Evolutionary conservation across 2,329 filamentous ascomycete genomes (phyloP), one percentile per base, ranked within the genome.

Genomic region (Knoxdaviesia capensis): DNA sequence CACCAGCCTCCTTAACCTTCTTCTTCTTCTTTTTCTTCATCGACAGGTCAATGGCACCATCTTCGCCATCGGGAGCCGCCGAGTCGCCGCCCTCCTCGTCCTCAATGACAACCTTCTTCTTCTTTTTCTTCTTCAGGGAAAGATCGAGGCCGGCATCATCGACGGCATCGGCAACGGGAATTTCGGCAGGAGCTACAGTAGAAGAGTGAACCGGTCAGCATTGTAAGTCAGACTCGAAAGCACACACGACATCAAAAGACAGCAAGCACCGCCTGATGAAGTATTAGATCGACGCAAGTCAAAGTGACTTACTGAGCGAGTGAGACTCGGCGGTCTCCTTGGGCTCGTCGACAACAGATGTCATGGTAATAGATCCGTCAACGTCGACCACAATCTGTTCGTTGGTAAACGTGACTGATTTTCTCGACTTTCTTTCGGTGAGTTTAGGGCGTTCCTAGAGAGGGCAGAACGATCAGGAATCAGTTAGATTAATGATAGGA

Each of bases 331-430:
- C 85, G 53, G 81, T 47, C 38, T 80, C 74, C 66, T 86, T 86
- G 52, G 80, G 70, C 54, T 84, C 81, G 54, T 80, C 75, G 52
- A 72, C 69, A 50, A 77, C 72, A 59, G 82, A 75, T 59, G 75
- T 70, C 62, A 81, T 77, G 54, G 74, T 84, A 57, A 94, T 76
- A 57, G 79, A 75, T 54, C 88, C 88, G 69, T 94, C 83, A 61
- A 76, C 74, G 66, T 93, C 83, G 59, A 94, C 87, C 54, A 94
- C 77, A 50, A 82, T 73, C 53, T 84, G 74, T 55, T 84, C 83
- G 62, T 90, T 82, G 58, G 80, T 87, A 61, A 96, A 96, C 49
- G 86, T 79, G 55, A 96, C 88, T 39, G 85, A 92, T 66, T 96
- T 94, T 64, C 87, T 81, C 55, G 80, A 76, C 61, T 82, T 86